Percentiles rank a stretch among this genome's conserved stretches.
Evolutionary conservation across 306 rosid species (phyloP).

Genomic region (Inga leiocalycina): DNA sequence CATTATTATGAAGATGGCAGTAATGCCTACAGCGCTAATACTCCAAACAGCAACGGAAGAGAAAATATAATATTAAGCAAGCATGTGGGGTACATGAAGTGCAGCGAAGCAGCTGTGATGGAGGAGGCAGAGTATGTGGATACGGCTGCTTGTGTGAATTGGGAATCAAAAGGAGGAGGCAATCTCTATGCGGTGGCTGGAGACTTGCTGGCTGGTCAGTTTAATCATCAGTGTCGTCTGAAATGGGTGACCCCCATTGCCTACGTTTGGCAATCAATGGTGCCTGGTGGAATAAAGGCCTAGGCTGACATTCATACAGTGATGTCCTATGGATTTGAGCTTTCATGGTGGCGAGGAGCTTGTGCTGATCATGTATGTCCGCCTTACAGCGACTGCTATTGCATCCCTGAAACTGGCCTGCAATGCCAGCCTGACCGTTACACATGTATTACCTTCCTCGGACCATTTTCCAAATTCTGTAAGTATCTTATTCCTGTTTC

Average conservation of each 20-base stretch:
- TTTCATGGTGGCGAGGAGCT: background rate
- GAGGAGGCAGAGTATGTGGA: background rate
- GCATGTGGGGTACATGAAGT: background rate
- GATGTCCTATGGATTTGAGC: background rate
- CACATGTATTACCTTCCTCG: too few relatives aligned
- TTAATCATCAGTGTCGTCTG: background rate
- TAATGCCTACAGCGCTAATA: background rate
- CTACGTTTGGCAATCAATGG: background rate
- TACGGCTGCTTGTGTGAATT: background rate
- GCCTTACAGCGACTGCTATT: too few relatives aligned
- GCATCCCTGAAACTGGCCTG: too few relatives aligned
- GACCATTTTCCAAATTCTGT: too few relatives aligned
- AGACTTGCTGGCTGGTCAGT: background rate
- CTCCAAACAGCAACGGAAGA: accelerated
- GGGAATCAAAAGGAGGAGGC: background rate
- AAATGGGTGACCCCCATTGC: background rate
- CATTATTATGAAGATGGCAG: background rate
- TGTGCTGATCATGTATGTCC: too few relatives aligned
- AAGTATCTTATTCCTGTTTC: too few relatives aligned
- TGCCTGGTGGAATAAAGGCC: background rate
- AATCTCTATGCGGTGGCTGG: background rate
- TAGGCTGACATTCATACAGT: background rate
- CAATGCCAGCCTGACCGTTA: too few relatives aligned
- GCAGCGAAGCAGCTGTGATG: background rate
- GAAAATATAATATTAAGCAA: background rate